Evolutionary conservation across 2,329 filamentous ascomycete genomes (phyloP), one percentile per base, ranked within the genome.

Genomic region (Clarireedia hainanense): DNA sequence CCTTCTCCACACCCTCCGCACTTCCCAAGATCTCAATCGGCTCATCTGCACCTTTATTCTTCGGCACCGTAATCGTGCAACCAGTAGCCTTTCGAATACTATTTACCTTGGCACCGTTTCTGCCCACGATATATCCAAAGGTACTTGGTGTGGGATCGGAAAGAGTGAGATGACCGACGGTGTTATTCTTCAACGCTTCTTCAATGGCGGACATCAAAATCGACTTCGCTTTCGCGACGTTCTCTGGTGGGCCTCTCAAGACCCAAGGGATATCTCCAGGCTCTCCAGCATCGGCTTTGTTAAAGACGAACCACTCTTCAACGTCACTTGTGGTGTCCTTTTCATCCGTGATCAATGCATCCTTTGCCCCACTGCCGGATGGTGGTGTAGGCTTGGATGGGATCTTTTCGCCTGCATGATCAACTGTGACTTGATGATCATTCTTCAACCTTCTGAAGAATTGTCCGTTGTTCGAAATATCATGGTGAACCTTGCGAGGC

Each of bases 321-420:
- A 78, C 81, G 60, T 88, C 84, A 6, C 81, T 76, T 23, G 79
- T 72, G 12, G 79, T 74, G 14, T 84, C 81, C 1, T 81, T 80
- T 52, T 94, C 89, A 67, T 97, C 94, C 0, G 91, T 97, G 72
- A 97, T 97, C 63, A 99, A 74, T n/a, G 94, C 94, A 56, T 95
- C 80, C 40, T 82, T 73, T 49, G 76, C 79, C 46, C 80, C 82
- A 61, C 82, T 85, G 40, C 77, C 76, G 23, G 81, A 79, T 59
- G 68, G 74, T 70, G 80, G 73, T 27, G 74, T 70, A 9, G 86
- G 80, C 73, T 86, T 91, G 40, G 84, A 70, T 5, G 94, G 94
- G 4, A 88, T 76, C 56, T 86, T 75, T 58, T 94, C 84, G 46
- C 91, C 91, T 55, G 84, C 88, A 69, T 97, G 94, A 71, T 97